Percentiles rank a stretch among this genome's conserved stretches.
Evolutionary conservation across 768 basidiomycete genomes (phyloP).

Genomic region (Piloderma croceum): DNA sequence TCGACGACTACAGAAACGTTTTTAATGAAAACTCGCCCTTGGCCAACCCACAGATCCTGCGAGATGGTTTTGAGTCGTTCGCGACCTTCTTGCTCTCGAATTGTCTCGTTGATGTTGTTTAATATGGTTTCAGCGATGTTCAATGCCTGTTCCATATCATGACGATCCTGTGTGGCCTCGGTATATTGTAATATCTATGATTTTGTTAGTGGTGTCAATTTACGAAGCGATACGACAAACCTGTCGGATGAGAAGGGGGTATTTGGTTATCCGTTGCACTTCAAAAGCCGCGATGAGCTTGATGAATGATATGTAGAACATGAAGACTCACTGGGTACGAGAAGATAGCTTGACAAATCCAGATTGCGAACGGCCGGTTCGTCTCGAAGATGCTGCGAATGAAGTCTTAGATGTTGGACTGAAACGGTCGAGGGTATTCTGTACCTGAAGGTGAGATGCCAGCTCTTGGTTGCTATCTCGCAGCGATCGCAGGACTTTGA

Average conservation of each 20-base stretch:
- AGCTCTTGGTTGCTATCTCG: conserved; percentile 64
- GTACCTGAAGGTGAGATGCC: conserved; percentile 61
- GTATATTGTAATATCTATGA: conserved; percentile 77
- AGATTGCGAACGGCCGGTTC: conserved; percentile 73
- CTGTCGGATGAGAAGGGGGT: conserved; percentile 85
- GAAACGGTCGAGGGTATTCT: conserved; percentile 6
- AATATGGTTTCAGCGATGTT: conserved; percentile 68
- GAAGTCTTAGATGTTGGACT: not conserved
- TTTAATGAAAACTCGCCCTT: conserved; percentile 50
- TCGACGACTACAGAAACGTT: too few relatives aligned
- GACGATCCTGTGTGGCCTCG: conserved; percentile 56
- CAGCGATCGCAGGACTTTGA: conserved; percentile 68
- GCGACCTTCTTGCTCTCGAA: conserved; percentile 75
- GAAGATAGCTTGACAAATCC: conserved; percentile 85
- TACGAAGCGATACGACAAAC: conserved; percentile 25
- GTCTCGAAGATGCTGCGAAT: conserved; percentile 60
- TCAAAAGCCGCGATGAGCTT: conserved; percentile 1
- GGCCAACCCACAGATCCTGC: conserved; percentile 80
- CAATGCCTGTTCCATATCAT: conserved; percentile 48
- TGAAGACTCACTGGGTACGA: conserved; percentile 72
- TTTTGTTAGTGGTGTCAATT: not conserved
- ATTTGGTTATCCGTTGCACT: conserved; percentile 96
- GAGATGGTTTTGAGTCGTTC: conserved; percentile 74
- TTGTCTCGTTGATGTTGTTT: conserved; percentile 79
- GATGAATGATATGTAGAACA: not conserved